These are phyloP conservation scores for Talaromyces sp. DNA, from an alignment of 2,329 filamentous ascomycete genomes.

Conservation along the genomic window DNA sequence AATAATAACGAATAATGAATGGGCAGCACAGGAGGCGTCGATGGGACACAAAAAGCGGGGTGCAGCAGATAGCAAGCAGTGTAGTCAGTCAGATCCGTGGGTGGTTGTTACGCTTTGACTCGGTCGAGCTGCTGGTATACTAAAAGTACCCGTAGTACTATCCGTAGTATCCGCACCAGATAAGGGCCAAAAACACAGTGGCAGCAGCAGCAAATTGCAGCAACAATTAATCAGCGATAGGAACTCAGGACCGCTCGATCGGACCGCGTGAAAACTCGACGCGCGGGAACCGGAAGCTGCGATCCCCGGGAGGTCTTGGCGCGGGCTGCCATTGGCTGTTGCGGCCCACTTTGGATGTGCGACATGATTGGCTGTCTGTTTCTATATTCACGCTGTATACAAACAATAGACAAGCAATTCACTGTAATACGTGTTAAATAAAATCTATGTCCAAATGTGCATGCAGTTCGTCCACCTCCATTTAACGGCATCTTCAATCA, in stretches of 20 bases:
- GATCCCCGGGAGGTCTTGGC: neutral
- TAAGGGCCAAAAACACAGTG: neutral
- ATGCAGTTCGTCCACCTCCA: too few relatives aligned
- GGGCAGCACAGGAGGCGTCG: neutral
- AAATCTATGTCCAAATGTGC: too few relatives aligned
- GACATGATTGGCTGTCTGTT: too few relatives aligned
- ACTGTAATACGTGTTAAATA: too few relatives aligned
- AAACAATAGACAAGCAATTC: too few relatives aligned
- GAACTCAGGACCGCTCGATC: neutral
- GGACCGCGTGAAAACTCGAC: neutral
- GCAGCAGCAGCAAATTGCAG: neutral
- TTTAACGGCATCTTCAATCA: neutral
- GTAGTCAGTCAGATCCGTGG: neutral
- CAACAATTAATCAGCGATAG: neutral
- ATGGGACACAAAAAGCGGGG: slow-evolving; percentile 1
- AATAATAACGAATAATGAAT: neutral
- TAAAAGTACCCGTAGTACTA: too few relatives aligned
- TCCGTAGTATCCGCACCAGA: neutral
- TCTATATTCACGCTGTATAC: too few relatives aligned
- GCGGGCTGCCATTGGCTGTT: neutral
- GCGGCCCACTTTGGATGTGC: neutral
- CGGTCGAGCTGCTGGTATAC: neutral
- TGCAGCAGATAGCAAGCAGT: neutral
- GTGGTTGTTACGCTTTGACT: neutral
- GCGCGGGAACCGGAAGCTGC: neutral